A percentile compares a stretch with the other conserved stretches of the same genome.
phyloP scores from a whole-genome alignment of 2,329 filamentous ascomycete genomes.

The Fusarium multiceps region DNA sequence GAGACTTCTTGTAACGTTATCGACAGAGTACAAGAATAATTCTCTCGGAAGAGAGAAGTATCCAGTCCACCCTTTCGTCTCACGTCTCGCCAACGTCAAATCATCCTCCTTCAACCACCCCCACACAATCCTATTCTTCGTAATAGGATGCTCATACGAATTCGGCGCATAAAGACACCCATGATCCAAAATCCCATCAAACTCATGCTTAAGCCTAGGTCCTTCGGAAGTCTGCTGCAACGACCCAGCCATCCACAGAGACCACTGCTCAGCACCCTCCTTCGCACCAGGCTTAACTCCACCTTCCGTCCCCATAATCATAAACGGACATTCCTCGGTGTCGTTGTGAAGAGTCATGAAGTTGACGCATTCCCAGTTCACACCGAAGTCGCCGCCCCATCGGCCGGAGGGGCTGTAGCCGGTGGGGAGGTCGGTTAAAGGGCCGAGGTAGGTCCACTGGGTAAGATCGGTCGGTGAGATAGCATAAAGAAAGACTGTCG shows the following conservation, averaged over 20 bases:
- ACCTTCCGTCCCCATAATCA: constrained; percentile 61
- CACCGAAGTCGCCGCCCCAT: constrained; percentile 62
- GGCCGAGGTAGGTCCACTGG: constrained; percentile 59
- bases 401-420: constrained; percentile 52
- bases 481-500: constrained; percentile 60
- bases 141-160: constrained; percentile 59
- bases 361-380: constrained; percentile 64
- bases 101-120: constrained; percentile 65
- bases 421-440: constrained; percentile 54
- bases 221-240: constrained; percentile 31
- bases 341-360: constrained; percentile 55
- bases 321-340: constrained; percentile 50
- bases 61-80: constrained; percentile 62
- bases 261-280: constrained; percentile 27
- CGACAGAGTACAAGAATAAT: constrained; percentile 53
- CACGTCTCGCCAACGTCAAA: constrained; percentile 55
- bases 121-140: constrained; percentile 55
- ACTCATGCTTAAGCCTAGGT: constrained; percentile 50
- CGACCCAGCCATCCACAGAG: constrained; percentile 58
- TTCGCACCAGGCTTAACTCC: constrained; percentile 38
- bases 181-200: constrained; percentile 60
- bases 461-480: constrained; percentile 54
- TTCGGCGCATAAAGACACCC: constrained; percentile 62
- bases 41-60: constrained; percentile 59
- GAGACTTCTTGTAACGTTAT: constrained; percentile 52